Evolutionary conservation across 148 eudicot genomes (phyloP).

Genomic region (Dianthus caryophyllus): DNA sequence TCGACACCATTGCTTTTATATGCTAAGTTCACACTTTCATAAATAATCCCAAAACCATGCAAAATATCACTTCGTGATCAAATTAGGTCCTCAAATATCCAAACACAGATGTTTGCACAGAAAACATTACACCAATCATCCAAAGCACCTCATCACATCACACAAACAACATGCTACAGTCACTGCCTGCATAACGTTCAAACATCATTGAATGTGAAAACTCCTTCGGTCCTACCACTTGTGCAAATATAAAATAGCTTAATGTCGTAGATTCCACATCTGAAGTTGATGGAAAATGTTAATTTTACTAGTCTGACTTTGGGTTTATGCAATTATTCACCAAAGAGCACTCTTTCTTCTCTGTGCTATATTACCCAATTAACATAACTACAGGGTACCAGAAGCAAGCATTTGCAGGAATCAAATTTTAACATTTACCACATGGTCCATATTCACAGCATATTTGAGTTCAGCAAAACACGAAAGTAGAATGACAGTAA

Average conservation of each 20-base stretch:
- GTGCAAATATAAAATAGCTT: background rate
- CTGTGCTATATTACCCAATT: background rate
- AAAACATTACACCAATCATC: background rate
- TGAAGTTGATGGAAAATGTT: background rate
- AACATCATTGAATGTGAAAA: background rate
- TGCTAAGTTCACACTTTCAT: background rate
- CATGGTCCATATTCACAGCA: background rate
- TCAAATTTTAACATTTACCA: background rate
- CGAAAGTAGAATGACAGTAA: background rate
- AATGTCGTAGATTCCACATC: background rate
- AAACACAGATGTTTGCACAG: background rate
- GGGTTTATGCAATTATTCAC: background rate
- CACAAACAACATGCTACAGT: background rate
- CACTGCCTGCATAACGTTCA: background rate
- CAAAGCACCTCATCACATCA: background rate
- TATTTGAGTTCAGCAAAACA: background rate
- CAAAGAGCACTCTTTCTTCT: background rate
- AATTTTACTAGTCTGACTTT: background rate
- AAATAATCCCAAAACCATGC: background rate
- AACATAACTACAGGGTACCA: background rate
- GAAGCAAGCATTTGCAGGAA: background rate
- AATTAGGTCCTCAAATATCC: too few species aligned
- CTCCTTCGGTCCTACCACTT: background rate
- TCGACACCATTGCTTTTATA: background rate
- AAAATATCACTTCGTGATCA: background rate